Evolutionary conservation across 352 stramenopile species (phyloP).

Genomic region (Phytophthora tubulina): DNA sequence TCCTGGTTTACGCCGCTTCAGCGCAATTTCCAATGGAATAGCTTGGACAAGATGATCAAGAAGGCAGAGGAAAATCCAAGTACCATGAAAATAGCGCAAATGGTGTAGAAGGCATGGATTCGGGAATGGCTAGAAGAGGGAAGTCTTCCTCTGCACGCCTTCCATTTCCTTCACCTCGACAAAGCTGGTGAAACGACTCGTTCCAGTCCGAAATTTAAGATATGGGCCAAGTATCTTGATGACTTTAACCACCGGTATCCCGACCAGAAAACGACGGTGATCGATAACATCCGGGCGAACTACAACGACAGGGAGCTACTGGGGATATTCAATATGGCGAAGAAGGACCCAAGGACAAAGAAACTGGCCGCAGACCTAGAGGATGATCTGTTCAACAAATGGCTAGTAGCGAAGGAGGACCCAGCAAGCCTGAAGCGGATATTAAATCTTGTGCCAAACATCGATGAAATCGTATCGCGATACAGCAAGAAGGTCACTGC

Average conservation of each 20-base stretch:
- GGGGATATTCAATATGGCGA: not conserved
- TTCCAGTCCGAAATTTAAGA: not conserved
- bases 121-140: not conserved
- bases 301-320: not conserved
- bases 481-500: too few species aligned
- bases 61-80: not conserved
- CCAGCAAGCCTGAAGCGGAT: too few species aligned
- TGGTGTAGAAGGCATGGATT: not conserved
- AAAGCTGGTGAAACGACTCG: not conserved
- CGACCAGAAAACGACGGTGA: not conserved
- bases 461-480: too few species aligned
- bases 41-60: not conserved
- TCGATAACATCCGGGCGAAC: not conserved
- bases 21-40: not conserved
- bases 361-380: not conserved
- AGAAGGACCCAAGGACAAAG: not conserved
- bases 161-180: not conserved
- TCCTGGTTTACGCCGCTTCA: not conserved
- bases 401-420: not conserved
- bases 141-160: not conserved
- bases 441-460: too few species aligned
- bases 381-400: not conserved
- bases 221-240: not conserved
- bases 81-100: not conserved
- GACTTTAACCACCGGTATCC: not conserved